Conservation (phyloP, 441 rosid species). For the Gossypium trilobum region DNA sequence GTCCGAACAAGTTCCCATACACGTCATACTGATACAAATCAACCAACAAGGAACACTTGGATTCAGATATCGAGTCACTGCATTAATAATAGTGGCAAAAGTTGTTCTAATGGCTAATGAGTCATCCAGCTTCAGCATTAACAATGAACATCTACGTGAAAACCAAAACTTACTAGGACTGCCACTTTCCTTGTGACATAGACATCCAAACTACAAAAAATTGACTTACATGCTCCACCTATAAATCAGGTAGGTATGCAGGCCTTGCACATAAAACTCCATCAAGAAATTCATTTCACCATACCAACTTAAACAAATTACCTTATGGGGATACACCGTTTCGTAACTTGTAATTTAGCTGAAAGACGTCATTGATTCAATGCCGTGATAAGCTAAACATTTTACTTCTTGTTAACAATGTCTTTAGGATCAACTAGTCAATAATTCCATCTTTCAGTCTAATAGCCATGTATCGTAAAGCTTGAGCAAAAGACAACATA, state of each 20-base stretch:
- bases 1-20: slow-evolving; percentile 84
- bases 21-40: slow-evolving; percentile 67
- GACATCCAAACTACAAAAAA: slow-evolving; percentile 5
- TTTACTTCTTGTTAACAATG: background rate
- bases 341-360: background rate
- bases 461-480: slow-evolving; percentile 1
- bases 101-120: background rate
- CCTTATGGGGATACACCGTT: background rate
- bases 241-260: background rate
- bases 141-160: background rate
- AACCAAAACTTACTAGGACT: background rate
- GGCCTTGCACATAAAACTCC: background rate
- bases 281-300: background rate
- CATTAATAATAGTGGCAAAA: background rate
- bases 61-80: slow-evolving; percentile 1
- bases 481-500: background rate
- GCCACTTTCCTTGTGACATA: background rate
- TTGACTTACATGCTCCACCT: background rate
- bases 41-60: slow-evolving; percentile 7
- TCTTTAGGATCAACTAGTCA: background rate
- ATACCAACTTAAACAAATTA: background rate
- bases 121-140: background rate
- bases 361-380: background rate
- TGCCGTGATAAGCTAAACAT: background rate
- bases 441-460: background rate